Base-by-base conservation (phyloP, 768 basidiomycete genomes). In the Lentinula boryana region DNA sequence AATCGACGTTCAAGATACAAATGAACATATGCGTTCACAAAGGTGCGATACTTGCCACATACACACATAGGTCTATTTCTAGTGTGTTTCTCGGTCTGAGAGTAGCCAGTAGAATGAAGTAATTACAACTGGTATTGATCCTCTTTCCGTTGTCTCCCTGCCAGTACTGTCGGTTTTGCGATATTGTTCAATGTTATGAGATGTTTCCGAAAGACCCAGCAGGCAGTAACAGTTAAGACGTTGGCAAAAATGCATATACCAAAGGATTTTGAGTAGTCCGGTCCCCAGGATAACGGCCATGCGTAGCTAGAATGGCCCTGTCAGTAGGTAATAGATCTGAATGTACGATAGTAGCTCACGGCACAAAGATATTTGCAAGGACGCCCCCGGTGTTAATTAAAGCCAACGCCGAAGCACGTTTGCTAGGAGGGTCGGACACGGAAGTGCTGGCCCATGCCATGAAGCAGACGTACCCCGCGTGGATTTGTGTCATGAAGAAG, bases 331-430 rank as follows among this genome's bases (percentile, higher is more conserved):
- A 51, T 48, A 31, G 13, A 44, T 51, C 31, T 8, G 60, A n/a
- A 10, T 1, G 15, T 6, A 32, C 27, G 18, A 46, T 31, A 48
- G 4, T 65, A 32, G 83, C 85, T 75, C 77, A 94, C 77, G 91
- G 86, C 62, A 93, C 93, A 43, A 85, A 75, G 46, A 96, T 79
- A 74, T 95, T 95, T 0, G 93, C 94, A 5, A 91, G 78, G 67
- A 91, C 86, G 7, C 88, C 88, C 67, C 91, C 84, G 44, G 87
- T 84, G 70, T 95, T 93, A 67, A 93, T 84, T 62, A 90, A 73
- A 2, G 92, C 93, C 53, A 96, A 78, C 12, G 88, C 88, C 21
- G 93, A 87, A 2, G 93, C 89, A 4, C 93, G 86, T 73, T 95
- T 95, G 16, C 87, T 84, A 5, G 91, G 80, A 35, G 93, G 87